A percentile compares a stretch with the other conserved stretches of the same genome.
Conservation (phyloP, 768 basidiomycete species). For the Leccinum aurantiacum region DNA sequence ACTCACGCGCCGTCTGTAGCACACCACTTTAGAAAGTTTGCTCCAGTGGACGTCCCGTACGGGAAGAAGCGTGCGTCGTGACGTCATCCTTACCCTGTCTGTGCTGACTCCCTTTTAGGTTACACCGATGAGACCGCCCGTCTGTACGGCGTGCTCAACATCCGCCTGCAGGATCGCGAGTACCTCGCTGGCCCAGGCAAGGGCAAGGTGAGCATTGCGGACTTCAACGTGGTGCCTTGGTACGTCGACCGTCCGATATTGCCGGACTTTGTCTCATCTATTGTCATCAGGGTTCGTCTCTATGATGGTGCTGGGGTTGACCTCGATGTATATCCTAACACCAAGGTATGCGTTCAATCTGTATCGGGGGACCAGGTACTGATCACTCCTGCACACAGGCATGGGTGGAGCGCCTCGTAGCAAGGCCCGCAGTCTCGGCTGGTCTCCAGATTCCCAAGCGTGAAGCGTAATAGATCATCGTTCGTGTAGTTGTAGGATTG, state of each 20-base stretch:
- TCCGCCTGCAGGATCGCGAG: conserved; percentile 69
- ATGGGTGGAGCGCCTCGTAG: conserved; percentile 31
- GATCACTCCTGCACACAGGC: conserved; percentile 16
- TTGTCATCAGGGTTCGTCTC: conserved; percentile 49
- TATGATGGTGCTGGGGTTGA: conserved; percentile 52
- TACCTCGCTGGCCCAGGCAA: conserved; percentile 76
- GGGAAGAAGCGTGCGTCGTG: conserved; percentile 55
- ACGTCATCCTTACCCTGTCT: not conserved
- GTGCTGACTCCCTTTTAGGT: conserved; percentile 41
- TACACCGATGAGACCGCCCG: conserved; percentile 82
- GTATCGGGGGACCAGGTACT: too few species aligned
- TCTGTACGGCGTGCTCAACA: conserved; percentile 80
- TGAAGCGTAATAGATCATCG: not conserved
- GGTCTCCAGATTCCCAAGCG: conserved; percentile 21
- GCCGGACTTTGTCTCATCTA: not conserved
- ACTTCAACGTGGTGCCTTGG: conserved; percentile 70
- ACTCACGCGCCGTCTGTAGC: conserved; percentile 36
- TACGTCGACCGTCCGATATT: conserved; percentile 24
- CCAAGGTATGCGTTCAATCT: conserved; percentile 43
- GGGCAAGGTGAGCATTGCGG: conserved; percentile 70
- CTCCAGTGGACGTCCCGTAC: conserved; percentile 68
- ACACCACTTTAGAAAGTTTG: conserved; percentile 66
- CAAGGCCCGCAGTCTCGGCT: conserved; percentile 24
- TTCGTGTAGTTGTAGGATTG: conserved; percentile 1
- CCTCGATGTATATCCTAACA: conserved; percentile 61